These are phyloP conservation scores for Hysterium pulicare DNA, from an alignment of 2,329 filamentous ascomycete genomes.

Conservation along the genomic window DNA sequence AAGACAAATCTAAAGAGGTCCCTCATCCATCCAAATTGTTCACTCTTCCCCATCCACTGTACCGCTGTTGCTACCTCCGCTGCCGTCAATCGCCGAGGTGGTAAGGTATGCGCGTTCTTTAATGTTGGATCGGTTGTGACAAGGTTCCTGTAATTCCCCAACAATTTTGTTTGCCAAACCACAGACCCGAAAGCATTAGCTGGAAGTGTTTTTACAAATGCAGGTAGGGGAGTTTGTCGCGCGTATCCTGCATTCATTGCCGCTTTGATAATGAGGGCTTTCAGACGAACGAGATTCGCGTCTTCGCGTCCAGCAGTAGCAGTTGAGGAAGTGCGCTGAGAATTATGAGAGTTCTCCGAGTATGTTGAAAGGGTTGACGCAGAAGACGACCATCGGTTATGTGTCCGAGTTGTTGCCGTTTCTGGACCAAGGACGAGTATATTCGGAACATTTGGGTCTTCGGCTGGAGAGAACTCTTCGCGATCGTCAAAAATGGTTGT, in stretches of 20 bases:
- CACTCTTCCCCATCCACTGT: constrained; percentile 66
- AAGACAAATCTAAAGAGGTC: constrained; percentile 84
- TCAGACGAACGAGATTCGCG: constrained; percentile 71
- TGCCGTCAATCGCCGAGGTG: constrained; percentile 61
- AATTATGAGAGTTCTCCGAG: constrained; percentile 60
- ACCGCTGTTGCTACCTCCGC: constrained; percentile 79
- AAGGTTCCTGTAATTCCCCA: constrained; percentile 77
- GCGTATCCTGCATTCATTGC: constrained; percentile 81
- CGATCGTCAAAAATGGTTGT: constrained; percentile 95
- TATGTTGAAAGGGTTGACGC: constrained; percentile 73
- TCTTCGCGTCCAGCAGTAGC: constrained; percentile 69
- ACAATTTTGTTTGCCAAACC: constrained; percentile 65
- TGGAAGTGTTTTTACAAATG: constrained; percentile 73
- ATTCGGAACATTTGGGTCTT: constrained; percentile 74
- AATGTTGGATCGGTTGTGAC: constrained; percentile 71
- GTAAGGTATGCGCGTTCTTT: constrained; percentile 45
- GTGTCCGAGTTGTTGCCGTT: constrained; percentile 47
- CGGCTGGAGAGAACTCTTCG: constrained; percentile 66
- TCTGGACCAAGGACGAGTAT: constrained; percentile 81
- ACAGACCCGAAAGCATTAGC: constrained; percentile 74
- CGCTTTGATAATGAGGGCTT: constrained; percentile 76
- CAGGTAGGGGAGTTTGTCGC: constrained; percentile 62
- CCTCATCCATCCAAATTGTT: constrained; percentile 73
- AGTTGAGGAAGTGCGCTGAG: constrained; percentile 66
- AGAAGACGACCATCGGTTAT: constrained; percentile 75